These are phyloP conservation scores for Colletotrichum neosansevieriae DNA, from an alignment of 2,329 filamentous ascomycete genomes.

Conservation along the genomic window DNA sequence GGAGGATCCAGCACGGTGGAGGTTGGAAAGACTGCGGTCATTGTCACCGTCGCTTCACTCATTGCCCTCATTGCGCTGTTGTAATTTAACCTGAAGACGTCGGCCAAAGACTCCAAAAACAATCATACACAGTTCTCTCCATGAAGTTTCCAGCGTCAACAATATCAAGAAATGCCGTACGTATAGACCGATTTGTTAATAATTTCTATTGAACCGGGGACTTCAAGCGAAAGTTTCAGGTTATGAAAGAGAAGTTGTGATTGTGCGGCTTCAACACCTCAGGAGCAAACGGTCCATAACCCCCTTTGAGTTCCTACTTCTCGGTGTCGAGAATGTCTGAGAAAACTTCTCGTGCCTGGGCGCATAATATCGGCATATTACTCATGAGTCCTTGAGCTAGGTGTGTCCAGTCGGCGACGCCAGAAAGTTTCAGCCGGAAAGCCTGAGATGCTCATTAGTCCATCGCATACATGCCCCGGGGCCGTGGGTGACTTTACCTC, in stretches of 20 bases:
- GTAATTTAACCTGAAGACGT: not conserved
- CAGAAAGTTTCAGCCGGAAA: constrained; percentile 26
- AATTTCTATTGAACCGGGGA: too few relatives aligned
- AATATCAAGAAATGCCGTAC: too few relatives aligned
- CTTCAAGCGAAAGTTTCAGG: not conserved
- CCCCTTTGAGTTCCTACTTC: not conserved
- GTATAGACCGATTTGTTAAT: too few relatives aligned
- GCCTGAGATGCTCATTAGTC: not conserved
- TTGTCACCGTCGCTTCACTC: constrained; percentile 21
- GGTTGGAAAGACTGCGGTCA: not conserved
- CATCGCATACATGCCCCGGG: not conserved
- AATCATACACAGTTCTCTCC: too few relatives aligned
- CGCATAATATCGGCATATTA: constrained; percentile 12
- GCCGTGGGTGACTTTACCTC: constrained; percentile 12
- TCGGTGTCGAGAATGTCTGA: constrained; percentile 23
- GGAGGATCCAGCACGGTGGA: constrained; percentile 1
- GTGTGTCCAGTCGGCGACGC: constrained; percentile 33
- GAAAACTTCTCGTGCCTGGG: constrained; percentile 16
- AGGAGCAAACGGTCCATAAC: constrained; percentile 20
- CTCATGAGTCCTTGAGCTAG: constrained; percentile 31
- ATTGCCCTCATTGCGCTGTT: constrained; percentile 15
- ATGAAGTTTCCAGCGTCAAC: too few relatives aligned
- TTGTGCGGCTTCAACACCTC: constrained; percentile 26
- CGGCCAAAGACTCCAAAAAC: too few relatives aligned
- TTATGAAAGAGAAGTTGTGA: constrained; percentile 8